A percentile compares a stretch with the other conserved stretches of the same genome.
Evolutionary conservation across 257 asterid species (phyloP).

Genomic region (Apocynum venetum): DNA sequence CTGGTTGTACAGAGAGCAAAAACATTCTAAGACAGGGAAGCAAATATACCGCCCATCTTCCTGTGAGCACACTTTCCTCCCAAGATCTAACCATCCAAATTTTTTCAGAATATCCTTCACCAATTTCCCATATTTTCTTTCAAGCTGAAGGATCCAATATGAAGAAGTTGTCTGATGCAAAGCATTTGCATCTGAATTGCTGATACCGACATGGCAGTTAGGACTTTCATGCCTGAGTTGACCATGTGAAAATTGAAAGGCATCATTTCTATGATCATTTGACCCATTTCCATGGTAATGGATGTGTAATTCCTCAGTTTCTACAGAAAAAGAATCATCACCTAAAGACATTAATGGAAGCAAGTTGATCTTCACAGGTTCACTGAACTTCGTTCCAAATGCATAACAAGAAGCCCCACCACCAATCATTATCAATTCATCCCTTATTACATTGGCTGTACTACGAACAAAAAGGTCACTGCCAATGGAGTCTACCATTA

Average conservation of each 20-base stretch:
- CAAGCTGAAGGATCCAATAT: constrained; percentile 56
- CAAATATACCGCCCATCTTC: constrained; percentile 60
- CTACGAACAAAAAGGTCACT: constrained; percentile 82
- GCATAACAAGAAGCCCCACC: constrained; percentile 99
- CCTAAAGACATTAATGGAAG: constrained; percentile 38
- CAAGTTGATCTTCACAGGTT: constrained; percentile 61
- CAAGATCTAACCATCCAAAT: constrained; percentile 86
- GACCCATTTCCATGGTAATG: constrained; percentile 14
- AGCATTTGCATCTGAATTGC: constrained; percentile 28
- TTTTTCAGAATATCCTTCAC: constrained; percentile 79
- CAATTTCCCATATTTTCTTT: constrained; percentile 63
- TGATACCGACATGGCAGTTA: constrained; percentile 29
- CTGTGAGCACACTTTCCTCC: constrained; percentile 68
- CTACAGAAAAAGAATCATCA: constrained; percentile 18
- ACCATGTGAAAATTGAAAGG: constrained; percentile 16
- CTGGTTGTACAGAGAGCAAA: constrained; percentile 42
- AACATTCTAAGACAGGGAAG: constrained; percentile 63
- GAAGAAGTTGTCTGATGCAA: constrained; percentile 25
- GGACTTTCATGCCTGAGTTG: constrained; percentile 29
- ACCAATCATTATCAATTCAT: constrained; percentile 66
- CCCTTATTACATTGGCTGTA: constrained; percentile 55
- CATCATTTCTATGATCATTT: constrained; percentile 18
- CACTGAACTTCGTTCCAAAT: constrained; percentile 93
- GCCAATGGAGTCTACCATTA: constrained; percentile 43
- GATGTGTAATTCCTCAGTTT: constrained; percentile 24